Percentiles rank a stretch among this genome's conserved stretches.
phyloP scores from a whole-genome alignment of 192 early-diverging fungal species.

The Backusella luteola region DNA sequence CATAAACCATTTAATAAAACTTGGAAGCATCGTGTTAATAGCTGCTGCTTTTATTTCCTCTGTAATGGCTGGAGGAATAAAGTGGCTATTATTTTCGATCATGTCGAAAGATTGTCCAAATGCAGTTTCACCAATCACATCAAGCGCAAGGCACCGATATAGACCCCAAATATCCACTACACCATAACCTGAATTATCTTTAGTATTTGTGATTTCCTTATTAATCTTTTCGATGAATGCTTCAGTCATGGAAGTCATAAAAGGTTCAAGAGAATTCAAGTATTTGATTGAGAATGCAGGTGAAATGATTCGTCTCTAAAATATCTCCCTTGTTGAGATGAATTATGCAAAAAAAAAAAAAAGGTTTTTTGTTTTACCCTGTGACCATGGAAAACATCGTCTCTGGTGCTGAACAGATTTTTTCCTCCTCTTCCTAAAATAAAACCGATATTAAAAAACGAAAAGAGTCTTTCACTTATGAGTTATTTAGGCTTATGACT shows the following conservation, averaged over 20 bases:
- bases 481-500: not conserved
- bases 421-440: slow-evolving; percentile 7
- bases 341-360: not conserved
- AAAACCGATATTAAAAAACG: not conserved
- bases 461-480: not conserved
- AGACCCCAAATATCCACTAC: slow-evolving; percentile 42
- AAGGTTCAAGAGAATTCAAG: slow-evolving; percentile 43
- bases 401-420: slow-evolving; percentile 31
- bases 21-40: not conserved
- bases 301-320: slow-evolving; percentile 46
- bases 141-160: slow-evolving; percentile 36
- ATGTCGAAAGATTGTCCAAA: slow-evolving; percentile 54
- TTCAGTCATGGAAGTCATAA: slow-evolving; percentile 29
- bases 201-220: slow-evolving; percentile 22
- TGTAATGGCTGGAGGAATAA: slow-evolving; percentile 31
- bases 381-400: slow-evolving; percentile 39
- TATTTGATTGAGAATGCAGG: slow-evolving; percentile 52
- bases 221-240: not conserved
- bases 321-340: not conserved
- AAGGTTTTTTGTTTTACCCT: slow-evolving; percentile 16
- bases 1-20: not conserved
- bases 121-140: slow-evolving; percentile 51
- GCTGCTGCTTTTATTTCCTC: slow-evolving; percentile 9
- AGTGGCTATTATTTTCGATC: slow-evolving; percentile 39
- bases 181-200: slow-evolving; percentile 26